Evolutionary conservation across 2,329 filamentous ascomycete genomes (phyloP), one percentile per base, ranked within the genome.

Genomic region (Didymella pinodella): DNA sequence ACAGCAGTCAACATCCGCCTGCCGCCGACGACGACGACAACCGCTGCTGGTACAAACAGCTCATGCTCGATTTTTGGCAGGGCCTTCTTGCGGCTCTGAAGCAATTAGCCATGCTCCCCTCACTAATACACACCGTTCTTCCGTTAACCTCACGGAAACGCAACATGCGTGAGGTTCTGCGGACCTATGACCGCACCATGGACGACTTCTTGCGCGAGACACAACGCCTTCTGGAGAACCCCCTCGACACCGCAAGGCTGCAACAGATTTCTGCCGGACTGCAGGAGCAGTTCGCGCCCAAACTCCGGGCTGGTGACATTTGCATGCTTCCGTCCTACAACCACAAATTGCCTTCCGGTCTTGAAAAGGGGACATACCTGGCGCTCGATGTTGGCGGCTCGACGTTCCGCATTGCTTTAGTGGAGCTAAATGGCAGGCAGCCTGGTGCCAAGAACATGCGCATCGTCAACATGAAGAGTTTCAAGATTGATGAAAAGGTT

Each of bases 261-360:
- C 71, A 81, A 55, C 71, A 71, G 28, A 81, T 83, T 70, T 83
- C 82, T 38, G 64, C 64, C 46, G 70, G 74, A 57, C 70, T 84
- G 60, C 78, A 81, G 59, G 75, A 77, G 25, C 84, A 88, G 65
- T 86, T 87, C 65, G 76, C 78, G 50, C 78, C 82, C 49, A 84
- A 83, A 64, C 76, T 88, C 29, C 80, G 84, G 65, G 77, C 80
- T 41, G 86, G 83, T 71, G 81, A 84, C 25, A 83, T 85, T 57
- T 87, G 84, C 75, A 89, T 89, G 87, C 78, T 89, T 53, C 87
- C 87, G 2, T 89, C 87, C 5, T 88, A 86, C 76, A 87, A 85
- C 70, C 81, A 88, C 69, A 83, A 83, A 18, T 77, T 89, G 6
- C 87, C 87, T 1, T 83, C 82, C 5, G 87, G 87, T 4, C 71